Evolutionary conservation across 176 grass and related monocot species (phyloP).

Genomic region (Oryza glaberrima): DNA sequence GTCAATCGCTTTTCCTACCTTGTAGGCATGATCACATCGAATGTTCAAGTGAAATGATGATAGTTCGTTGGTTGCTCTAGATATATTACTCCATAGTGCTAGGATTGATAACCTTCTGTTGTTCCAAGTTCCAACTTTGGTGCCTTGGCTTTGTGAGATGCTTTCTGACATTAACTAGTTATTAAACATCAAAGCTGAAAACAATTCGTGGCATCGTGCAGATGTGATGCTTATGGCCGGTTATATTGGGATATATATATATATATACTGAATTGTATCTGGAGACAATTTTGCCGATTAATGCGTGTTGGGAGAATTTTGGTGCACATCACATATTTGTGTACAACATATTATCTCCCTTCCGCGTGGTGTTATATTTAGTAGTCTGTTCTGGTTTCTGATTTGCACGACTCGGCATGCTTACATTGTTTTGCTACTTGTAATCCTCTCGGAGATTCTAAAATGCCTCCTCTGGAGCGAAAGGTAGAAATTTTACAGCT

Average conservation of each 20-base stretch:
- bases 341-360: neutral
- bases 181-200: neutral
- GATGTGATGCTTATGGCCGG: neutral
- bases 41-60: slow-evolving; percentile 7
- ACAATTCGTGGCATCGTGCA: neutral
- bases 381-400: neutral
- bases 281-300: neutral
- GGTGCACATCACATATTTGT: neutral
- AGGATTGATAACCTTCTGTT: neutral
- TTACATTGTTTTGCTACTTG: neutral
- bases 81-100: slow-evolving; percentile 19
- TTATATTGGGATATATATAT: slow-evolving; percentile 17
- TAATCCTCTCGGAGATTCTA: neutral
- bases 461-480: neutral
- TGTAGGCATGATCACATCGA: slow-evolving; percentile 40
- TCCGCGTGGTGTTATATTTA: neutral
- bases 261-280: slow-evolving; percentile 4
- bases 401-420: neutral
- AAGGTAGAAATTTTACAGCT: neutral
- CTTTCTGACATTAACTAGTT: neutral
- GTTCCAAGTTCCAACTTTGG: slow-evolving; percentile 3
- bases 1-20: slow-evolving; percentile 33
- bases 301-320: neutral
- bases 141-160: slow-evolving; percentile 9
- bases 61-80: slow-evolving; percentile 14